Conservation (phyloP, 192 early-diverging fungal genomes). For the Podila epigama region DNA sequence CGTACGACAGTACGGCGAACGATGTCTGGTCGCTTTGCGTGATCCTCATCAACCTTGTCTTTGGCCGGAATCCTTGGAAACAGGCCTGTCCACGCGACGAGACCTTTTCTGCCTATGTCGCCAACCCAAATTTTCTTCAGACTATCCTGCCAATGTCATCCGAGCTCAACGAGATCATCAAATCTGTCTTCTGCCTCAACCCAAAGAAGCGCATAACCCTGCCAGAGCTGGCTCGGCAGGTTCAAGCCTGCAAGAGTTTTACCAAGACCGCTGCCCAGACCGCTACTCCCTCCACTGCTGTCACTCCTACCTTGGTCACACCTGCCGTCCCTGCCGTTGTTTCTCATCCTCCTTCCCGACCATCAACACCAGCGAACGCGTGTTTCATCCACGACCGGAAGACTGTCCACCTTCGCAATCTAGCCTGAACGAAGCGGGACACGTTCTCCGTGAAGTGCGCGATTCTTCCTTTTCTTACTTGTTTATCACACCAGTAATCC, state of each 20-base stretch:
- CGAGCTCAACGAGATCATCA: slow-evolving; percentile 64
- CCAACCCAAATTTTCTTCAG: slow-evolving; percentile 65
- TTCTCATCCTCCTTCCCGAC: not conserved
- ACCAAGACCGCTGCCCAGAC: slow-evolving; percentile 22
- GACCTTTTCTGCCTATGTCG: slow-evolving; percentile 61
- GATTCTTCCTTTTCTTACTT: too few relatives aligned
- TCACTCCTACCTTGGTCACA: not conserved
- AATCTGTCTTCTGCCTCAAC: slow-evolving; percentile 57
- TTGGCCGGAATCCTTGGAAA: slow-evolving; percentile 83
- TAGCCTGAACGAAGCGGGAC: not conserved
- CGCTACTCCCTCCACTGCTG: not conserved
- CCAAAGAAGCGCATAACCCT: slow-evolving; percentile 53
- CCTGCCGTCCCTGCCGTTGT: not conserved
- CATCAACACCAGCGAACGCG: not conserved
- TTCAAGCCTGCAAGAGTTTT: slow-evolving; percentile 57
- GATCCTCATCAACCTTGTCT: slow-evolving; percentile 84
- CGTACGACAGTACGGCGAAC: slow-evolving; percentile 62
- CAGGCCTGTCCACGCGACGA: slow-evolving; percentile 71
- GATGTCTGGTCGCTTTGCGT: slow-evolving; percentile 99
- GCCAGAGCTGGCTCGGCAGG: slow-evolving; percentile 45
- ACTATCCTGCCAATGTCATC: slow-evolving; percentile 65
- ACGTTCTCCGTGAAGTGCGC: not conserved
- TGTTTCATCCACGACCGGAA: not conserved
- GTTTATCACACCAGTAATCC: too few relatives aligned
- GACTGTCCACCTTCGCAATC: not conserved